Evolutionary conservation across 2,329 filamentous ascomycete genomes (phyloP).

Genomic region (Epichloe gansuensis): DNA sequence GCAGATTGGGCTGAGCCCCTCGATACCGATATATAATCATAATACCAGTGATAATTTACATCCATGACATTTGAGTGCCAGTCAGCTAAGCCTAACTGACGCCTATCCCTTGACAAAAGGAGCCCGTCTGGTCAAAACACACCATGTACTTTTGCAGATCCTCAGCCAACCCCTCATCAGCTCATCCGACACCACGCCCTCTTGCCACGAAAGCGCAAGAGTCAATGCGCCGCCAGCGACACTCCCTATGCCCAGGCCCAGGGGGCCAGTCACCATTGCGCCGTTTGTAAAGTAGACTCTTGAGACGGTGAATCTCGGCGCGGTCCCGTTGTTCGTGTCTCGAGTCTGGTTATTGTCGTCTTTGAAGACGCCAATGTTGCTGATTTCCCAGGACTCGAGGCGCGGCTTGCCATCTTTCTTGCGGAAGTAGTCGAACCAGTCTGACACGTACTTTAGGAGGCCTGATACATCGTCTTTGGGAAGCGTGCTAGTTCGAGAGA

Average conservation of each 20-base stretch:
- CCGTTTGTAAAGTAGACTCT: constrained; percentile 40
- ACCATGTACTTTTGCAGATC: constrained; percentile 21
- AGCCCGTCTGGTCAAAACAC: constrained; percentile 14
- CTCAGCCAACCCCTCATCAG: constrained; percentile 24
- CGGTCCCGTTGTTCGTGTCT: neutral
- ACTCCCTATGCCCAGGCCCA: constrained; percentile 36
- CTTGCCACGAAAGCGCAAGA: constrained; percentile 36
- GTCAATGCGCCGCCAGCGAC: constrained; percentile 28
- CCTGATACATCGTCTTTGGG: constrained; percentile 31
- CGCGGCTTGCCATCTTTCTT: constrained; percentile 31
- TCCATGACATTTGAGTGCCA: neutral
- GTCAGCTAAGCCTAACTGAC: too few relatives aligned
- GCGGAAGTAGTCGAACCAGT: constrained; percentile 31
- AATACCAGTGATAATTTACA: too few relatives aligned
- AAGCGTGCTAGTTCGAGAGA: constrained; percentile 20
- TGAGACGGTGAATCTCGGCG: constrained; percentile 23
- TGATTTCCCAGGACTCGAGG: constrained; percentile 36
- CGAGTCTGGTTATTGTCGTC: neutral
- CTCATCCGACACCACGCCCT: constrained; percentile 26
- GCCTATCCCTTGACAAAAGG: neutral
- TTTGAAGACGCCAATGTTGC: constrained; percentile 37
- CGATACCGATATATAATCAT: too few relatives aligned
- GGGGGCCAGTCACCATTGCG: constrained; percentile 29
- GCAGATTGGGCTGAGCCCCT: neutral
- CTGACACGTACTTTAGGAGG: constrained; percentile 28